Conservation (phyloP, 768 basidiomycete genomes). For the Tremella fuciformis region DNA sequence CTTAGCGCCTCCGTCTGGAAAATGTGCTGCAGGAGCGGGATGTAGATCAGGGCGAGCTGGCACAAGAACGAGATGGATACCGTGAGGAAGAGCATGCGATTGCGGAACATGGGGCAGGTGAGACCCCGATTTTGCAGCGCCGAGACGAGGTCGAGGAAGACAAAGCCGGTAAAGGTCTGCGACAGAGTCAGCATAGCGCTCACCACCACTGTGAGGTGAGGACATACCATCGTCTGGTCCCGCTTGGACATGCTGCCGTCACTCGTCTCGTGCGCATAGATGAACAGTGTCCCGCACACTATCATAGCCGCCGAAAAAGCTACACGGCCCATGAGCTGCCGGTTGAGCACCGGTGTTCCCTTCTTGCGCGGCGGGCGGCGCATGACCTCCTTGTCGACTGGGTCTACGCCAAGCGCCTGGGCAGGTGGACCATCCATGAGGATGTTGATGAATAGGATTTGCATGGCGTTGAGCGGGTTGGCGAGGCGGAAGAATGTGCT, state of each 20-base stretch:
- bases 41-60: slow-evolving; percentile 81
- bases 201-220: not conserved
- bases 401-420: slow-evolving; percentile 94
- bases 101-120: slow-evolving; percentile 69
- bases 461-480: slow-evolving; percentile 96
- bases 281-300: slow-evolving; percentile 78
- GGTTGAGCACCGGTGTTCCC: slow-evolving; percentile 81
- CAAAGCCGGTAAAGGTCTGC: slow-evolving; percentile 96
- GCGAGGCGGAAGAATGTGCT: slow-evolving; percentile 84
- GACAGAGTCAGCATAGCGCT: not conserved
- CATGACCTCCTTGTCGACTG: slow-evolving; percentile 91
- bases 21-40: slow-evolving; percentile 82
- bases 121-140: slow-evolving; percentile 92
- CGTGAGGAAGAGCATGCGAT: slow-evolving; percentile 84
- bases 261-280: slow-evolving; percentile 76
- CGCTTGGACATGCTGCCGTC: slow-evolving; percentile 79
- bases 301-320: slow-evolving; percentile 92
- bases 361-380: slow-evolving; percentile 86
- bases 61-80: slow-evolving; percentile 80
- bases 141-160: slow-evolving; percentile 93
- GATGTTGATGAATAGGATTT: slow-evolving; percentile 98
- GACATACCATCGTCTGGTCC: slow-evolving; percentile 92
- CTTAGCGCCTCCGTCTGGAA: slow-evolving; percentile 89
- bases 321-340: slow-evolving; percentile 69
- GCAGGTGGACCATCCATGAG: slow-evolving; percentile 98